phyloP scores from a whole-genome alignment of 805 yeast genomes.

The Kuraishia capsulata region DNA sequence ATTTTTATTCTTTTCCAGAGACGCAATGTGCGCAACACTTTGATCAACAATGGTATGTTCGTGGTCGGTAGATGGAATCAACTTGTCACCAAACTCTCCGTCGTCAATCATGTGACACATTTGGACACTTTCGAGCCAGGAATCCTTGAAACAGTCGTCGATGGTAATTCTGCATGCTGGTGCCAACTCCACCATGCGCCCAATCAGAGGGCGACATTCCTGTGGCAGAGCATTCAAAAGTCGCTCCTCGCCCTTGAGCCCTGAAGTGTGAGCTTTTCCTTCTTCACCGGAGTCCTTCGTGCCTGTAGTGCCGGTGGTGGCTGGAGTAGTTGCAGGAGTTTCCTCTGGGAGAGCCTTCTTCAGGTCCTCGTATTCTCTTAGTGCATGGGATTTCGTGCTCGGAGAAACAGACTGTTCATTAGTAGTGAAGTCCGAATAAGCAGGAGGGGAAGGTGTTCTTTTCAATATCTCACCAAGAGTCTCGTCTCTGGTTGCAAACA shows the following conservation, averaged over 20 bases:
- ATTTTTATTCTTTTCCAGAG: conserved; percentile 76
- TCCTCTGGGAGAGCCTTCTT: conserved; percentile 9
- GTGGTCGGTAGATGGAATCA: conserved; percentile 49
- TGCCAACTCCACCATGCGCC: conserved; percentile 74
- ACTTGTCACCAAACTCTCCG: conserved; percentile 25
- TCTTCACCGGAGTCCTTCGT: conserved; percentile 13
- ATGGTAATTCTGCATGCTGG: conserved; percentile 81
- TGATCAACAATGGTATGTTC: conserved; percentile 85
- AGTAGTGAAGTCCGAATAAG: conserved; percentile 11
- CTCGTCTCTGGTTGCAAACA: conserved; percentile 68
- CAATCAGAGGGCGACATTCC: conserved; percentile 57
- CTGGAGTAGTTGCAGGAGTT: not conserved
- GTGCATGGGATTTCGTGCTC: not conserved
- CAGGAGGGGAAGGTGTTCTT: conserved; percentile 40
- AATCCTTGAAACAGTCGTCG: conserved; percentile 67
- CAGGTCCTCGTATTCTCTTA: conserved; percentile 4
- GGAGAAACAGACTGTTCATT: conserved; percentile 1
- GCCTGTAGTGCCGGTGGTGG: not conserved
- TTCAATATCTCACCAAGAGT: conserved; percentile 56
- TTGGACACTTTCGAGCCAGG: conserved; percentile 54
- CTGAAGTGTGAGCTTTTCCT: conserved; percentile 45
- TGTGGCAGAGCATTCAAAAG: conserved; percentile 62
- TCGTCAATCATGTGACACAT: conserved; percentile 59
- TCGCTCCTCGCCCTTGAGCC: conserved; percentile 63
- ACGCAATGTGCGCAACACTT: conserved; percentile 91